Conservation (phyloP, 2,329 filamentous ascomycete genomes). For the Fusarium marasasianum region DNA sequence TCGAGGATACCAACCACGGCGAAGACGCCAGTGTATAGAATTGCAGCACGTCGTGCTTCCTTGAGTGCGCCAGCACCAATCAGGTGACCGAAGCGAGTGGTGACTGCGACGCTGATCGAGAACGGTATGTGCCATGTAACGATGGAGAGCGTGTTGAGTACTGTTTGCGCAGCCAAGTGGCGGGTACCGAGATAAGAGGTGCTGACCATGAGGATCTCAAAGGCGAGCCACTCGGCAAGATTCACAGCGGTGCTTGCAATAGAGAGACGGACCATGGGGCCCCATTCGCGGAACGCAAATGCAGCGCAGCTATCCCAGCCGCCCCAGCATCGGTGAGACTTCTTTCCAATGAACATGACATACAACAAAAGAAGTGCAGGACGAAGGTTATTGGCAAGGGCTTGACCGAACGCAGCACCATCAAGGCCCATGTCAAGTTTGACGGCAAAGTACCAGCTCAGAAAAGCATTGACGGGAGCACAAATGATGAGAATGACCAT, state of each 20-base stretch:
- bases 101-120: conserved; percentile 53
- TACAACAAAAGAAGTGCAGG: conserved; percentile 59
- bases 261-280: conserved; percentile 51
- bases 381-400: conserved; percentile 59
- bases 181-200: conserved; percentile 56
- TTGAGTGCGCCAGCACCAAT: conserved; percentile 47
- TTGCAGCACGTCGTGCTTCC: conserved; percentile 25
- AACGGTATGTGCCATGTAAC: conserved; percentile 56
- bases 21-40: conserved; percentile 29
- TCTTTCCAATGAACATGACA: conserved; percentile 53
- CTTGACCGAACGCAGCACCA: conserved; percentile 61
- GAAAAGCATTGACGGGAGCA: conserved; percentile 57
- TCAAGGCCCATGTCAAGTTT: conserved; percentile 57
- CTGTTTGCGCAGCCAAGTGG: conserved; percentile 54
- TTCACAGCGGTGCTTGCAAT: conserved; percentile 54
- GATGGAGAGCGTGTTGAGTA: conserved; percentile 52
- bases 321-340: conserved; percentile 47
- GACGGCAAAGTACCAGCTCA: conserved; percentile 61
- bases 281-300: conserved; percentile 53
- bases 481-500: conserved; percentile 59
- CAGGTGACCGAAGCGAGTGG: conserved; percentile 54
- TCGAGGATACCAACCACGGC: conserved; percentile 22
- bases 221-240: conserved; percentile 56
- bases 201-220: conserved; percentile 57
- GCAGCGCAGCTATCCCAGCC: conserved; percentile 51